phyloP scores from a whole-genome alignment of 768 basidiomycete genomes.

The Podaxis sp. region DNA sequence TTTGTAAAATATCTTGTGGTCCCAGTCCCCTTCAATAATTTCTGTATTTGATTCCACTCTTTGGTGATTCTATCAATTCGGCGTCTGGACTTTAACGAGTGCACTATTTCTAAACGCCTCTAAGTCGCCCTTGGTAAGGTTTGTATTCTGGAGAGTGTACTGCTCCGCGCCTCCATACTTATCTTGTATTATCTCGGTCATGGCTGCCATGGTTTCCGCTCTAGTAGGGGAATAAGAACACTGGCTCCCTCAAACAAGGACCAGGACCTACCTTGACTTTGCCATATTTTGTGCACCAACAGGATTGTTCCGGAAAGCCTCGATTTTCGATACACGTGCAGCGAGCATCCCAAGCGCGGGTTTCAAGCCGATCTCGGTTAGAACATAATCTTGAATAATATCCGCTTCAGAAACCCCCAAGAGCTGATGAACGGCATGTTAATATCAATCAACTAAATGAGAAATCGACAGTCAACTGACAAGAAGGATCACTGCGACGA shows the following conservation, averaged over 20 bases:
- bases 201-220: constrained; percentile 34
- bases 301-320: constrained; percentile 32
- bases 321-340: constrained; percentile 29
- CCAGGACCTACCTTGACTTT: constrained; percentile 27
- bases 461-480: constrained; percentile 19
- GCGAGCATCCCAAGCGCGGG: constrained; percentile 31
- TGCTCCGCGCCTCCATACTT: constrained; percentile 37
- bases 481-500: constrained; percentile 35
- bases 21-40: neutral
- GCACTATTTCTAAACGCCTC: neutral
- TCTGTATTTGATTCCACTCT: neutral
- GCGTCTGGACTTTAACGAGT: neutral
- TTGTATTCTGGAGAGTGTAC: constrained; percentile 31
- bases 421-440: constrained; percentile 26
- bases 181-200: constrained; percentile 30
- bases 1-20: constrained; percentile 1
- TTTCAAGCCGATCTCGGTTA: constrained; percentile 38
- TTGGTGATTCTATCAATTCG: neutral
- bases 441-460: neutral
- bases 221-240: constrained; percentile 22
- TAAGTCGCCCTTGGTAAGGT: constrained; percentile 20
- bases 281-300: constrained; percentile 35
- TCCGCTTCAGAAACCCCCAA: constrained; percentile 38
- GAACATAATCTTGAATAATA: constrained; percentile 39
- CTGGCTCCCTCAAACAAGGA: neutral